A percentile compares a stretch with the other conserved stretches of the same genome.
These are phyloP conservation scores for Lichtheimia corymbifera DNA, from an alignment of 371 early-diverging fungal genomes.

Conservation along the genomic window DNA sequence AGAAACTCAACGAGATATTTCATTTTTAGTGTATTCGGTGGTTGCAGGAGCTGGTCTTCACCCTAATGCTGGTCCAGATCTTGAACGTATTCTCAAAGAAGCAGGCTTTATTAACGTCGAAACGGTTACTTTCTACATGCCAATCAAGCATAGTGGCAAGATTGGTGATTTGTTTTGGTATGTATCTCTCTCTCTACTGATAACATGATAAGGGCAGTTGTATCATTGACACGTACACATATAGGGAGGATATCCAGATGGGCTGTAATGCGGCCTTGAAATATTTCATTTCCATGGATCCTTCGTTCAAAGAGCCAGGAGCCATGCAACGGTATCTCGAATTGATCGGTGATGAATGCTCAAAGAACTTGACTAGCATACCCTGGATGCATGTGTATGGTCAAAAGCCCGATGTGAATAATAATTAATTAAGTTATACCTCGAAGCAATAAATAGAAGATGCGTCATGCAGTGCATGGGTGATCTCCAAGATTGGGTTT, in stretches of 20 bases:
- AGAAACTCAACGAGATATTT: too few species aligned
- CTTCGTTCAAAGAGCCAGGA: not conserved
- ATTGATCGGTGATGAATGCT: not conserved
- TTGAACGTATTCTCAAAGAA: constrained; percentile 3
- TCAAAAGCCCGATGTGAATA: not conserved
- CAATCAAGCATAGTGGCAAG: not conserved
- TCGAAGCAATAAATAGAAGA: too few species aligned
- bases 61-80: not conserved
- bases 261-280: not conserved
- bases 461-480: too few species aligned
- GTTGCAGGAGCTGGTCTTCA: not conserved
- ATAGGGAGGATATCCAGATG: not conserved
- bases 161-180: constrained; percentile 1
- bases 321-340: not conserved
- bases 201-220: not conserved
- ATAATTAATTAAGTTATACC: too few species aligned
- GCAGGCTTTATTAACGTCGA: not conserved
- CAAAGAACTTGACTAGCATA: not conserved
- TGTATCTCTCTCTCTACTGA: too few species aligned
- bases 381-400: not conserved
- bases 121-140: not conserved
- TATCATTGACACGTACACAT: not conserved
- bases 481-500: too few species aligned
- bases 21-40: not conserved
- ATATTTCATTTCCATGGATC: not conserved